Conservation (phyloP, 768 basidiomycete genomes). For the Kwoniella bestiolae region DNA sequence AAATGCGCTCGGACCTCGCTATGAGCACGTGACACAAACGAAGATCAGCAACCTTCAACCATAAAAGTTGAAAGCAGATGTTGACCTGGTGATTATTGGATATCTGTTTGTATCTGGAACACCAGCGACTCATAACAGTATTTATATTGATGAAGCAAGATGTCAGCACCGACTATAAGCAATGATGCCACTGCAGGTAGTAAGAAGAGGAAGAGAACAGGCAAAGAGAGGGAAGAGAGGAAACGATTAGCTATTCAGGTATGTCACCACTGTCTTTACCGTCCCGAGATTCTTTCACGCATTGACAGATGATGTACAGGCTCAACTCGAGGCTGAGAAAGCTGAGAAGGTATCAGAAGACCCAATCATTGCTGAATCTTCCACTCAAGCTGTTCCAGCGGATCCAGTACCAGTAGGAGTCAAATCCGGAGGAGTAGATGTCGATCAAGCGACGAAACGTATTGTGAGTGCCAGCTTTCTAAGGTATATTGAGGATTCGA, state of each 20-base stretch:
- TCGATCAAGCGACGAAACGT: constrained; percentile 16
- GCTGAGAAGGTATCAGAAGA: constrained; percentile 7
- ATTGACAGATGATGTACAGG: not conserved
- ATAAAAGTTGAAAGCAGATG: no score
- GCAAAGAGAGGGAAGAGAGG: constrained; percentile 49
- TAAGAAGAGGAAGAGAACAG: constrained; percentile 55
- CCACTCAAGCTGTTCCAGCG: not conserved
- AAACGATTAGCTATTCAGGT: constrained; percentile 47
- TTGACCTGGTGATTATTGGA: no score
- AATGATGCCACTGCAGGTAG: not conserved
- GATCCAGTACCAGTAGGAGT: not conserved
- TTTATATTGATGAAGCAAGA: no score
- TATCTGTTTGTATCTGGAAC: no score
- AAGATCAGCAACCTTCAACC: no score
- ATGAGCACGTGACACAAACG: no score
- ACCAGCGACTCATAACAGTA: no score
- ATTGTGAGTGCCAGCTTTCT: constrained; percentile 15
- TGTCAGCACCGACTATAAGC: not conserved
- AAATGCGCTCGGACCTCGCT: no score
- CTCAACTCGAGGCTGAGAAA: constrained; percentile 14
- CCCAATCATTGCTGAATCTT: not conserved
- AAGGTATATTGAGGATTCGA: not conserved
- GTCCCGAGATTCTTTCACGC: not conserved
- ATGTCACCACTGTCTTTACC: not conserved
- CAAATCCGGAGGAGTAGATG: constrained; percentile 2